phyloP scores from a whole-genome alignment of 768 basidiomycete genomes.

The Termitomyces sp. region DNA sequence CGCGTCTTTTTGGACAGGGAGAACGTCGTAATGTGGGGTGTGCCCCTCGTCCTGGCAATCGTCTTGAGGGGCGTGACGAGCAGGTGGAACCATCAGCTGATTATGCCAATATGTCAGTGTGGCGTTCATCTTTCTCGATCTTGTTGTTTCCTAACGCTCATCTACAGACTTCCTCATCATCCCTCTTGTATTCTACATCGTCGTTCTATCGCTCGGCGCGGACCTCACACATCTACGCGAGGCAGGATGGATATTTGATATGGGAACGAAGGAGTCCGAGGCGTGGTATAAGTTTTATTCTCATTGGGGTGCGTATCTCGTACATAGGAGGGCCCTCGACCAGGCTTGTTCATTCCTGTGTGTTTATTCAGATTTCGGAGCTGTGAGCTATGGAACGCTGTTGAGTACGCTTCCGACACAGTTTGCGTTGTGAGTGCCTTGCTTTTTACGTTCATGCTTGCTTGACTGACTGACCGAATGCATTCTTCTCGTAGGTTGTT shows the following conservation, averaged over 20 bases:
- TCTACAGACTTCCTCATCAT: conserved; percentile 73
- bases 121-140: too few relatives aligned
- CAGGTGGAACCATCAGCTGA: conserved; percentile 79
- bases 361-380: conserved; percentile 47
- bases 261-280: conserved; percentile 35
- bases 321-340: neutral
- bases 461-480: too few relatives aligned
- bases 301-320: conserved; percentile 58
- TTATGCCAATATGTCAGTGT: conserved; percentile 87
- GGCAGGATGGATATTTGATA: conserved; percentile 86
- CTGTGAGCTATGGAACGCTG: conserved; percentile 62
- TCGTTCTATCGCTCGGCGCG: conserved; percentile 61
- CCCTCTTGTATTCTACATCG: conserved; percentile 79
- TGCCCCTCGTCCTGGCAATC: conserved; percentile 75
- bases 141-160: neutral
- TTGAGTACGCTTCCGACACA: conserved; percentile 91
- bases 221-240: conserved; percentile 57
- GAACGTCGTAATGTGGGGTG: conserved; percentile 72
- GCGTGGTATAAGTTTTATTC: conserved; percentile 87
- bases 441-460: neutral
- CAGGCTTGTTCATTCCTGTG: too few relatives aligned
- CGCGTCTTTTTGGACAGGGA: conserved; percentile 64
- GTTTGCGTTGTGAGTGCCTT: conserved; percentile 77
- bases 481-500: conserved; percentile 48
- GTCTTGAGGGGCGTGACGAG: conserved; percentile 78